Evolutionary conservation across 1,284 basidiomycete species (phyloP), one percentile per base, ranked within the genome.

Genomic region (Ceratorhiza oryzae-sativae): DNA sequence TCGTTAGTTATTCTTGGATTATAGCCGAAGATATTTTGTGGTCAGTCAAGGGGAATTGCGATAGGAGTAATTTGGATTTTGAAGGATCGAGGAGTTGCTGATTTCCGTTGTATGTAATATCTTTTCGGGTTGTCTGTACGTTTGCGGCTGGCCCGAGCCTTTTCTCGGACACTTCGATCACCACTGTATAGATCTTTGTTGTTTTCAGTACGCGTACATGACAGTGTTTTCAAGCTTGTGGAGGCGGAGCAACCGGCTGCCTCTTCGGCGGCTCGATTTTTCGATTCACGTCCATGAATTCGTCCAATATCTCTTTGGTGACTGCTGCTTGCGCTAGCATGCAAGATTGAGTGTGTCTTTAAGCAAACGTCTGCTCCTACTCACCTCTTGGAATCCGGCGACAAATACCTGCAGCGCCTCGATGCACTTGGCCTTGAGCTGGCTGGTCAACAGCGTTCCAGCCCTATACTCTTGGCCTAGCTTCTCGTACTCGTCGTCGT

Each of bases 371-470:
- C 10, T n/a, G 39, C 72, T 61, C 13, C 71, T 23, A 78, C 85
- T 63, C 75, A 94, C 95, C 81, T 92, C 92, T 82, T 99, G 97
- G 86, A 99, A 99, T 0, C 85, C 87, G 63, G 86, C 86, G 34
- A 98, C 93, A 73, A 98, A 93, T 55, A 86, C 83, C 80, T 98
- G 95, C 41, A 99, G 80, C 71, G 91, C 79, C 65, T 87, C 86
- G 75, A 99, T 98, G 79, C 94, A 97, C 79, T 85, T 90, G 27
- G 90, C 90, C 84, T 99, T 99, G 76, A 99, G 84, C 80, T 99
- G 90, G 9, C 95, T 94, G 0, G 96, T 98, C 71, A 97, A 84
- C 74, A 99, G 80, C 42, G 86, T 87, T 0, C 97, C 97, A 13
- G 92, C 87, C 23, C 95, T 90, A 83, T 99, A 99, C 73, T 97